phyloP scores from a whole-genome alignment of 1,284 basidiomycete species.

The Ceratobasidium sp. region DNA sequence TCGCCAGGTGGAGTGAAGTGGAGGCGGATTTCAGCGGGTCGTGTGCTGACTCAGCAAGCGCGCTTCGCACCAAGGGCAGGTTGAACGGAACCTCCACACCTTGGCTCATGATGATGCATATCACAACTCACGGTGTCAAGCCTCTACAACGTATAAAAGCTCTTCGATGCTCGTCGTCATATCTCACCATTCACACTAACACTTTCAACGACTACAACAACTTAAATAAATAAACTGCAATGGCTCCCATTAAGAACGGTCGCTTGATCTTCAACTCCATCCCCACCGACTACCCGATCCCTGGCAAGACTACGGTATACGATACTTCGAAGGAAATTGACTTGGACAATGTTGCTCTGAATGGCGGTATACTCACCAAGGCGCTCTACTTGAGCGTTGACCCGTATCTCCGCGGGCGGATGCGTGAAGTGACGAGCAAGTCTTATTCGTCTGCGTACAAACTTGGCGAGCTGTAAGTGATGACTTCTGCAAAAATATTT shows the following conservation, averaged over 20 bases:
- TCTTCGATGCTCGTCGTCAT: too few species aligned
- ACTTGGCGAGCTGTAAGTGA: conserved; percentile 61
- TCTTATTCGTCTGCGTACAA: conserved; percentile 49
- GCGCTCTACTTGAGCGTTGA: conserved; percentile 65
- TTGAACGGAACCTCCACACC: too few species aligned
- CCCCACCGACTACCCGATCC: conserved; percentile 64
- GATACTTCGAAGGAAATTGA: conserved; percentile 66
- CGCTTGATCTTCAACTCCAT: conserved; percentile 53
- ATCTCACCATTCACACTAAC: too few species aligned
- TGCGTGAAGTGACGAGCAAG: conserved; percentile 55
- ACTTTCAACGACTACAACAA: too few species aligned
- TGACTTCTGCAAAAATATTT: not conserved
- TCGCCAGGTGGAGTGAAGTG: too few species aligned
- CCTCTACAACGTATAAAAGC: too few species aligned
- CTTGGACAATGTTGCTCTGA: conserved; percentile 63
- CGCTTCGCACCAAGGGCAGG: too few species aligned
- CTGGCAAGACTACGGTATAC: conserved; percentile 66
- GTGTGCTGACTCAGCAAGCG: too few species aligned
- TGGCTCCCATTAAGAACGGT: conserved; percentile 51
- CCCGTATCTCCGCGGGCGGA: conserved; percentile 65
- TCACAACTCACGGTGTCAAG: too few species aligned
- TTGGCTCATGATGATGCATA: too few species aligned
- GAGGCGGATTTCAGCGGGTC: too few species aligned
- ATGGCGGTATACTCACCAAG: conserved; percentile 69
- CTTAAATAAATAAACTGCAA: conserved; percentile 13